phyloP scores from a whole-genome alignment of 441 rosid species.

The Arabidopsis hybrid region DNA sequence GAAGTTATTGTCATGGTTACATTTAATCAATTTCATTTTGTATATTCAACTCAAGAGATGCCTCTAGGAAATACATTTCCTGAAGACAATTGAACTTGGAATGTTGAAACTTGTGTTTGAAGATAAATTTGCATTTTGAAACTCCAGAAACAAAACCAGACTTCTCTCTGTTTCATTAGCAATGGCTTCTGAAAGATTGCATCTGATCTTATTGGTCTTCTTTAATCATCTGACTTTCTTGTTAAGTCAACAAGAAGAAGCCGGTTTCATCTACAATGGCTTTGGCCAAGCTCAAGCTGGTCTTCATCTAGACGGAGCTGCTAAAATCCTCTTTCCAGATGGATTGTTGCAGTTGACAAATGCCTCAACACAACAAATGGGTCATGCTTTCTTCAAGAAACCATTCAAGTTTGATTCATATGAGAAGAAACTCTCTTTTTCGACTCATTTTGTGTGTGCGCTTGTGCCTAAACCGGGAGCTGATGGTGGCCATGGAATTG shows the following conservation, averaged over 20 bases:
- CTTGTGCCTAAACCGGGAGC: constrained; percentile 30
- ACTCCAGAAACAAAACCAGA: not conserved
- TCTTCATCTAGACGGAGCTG: constrained; percentile 48
- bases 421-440: constrained; percentile 24
- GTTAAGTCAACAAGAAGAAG: constrained; percentile 37
- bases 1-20: constrained; percentile 10
- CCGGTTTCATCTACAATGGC: constrained; percentile 50
- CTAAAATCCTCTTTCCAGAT: constrained; percentile 40
- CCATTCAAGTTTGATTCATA: constrained; percentile 1
- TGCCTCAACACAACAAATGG: constrained; percentile 10
- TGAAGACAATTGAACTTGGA: not conserved
- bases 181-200: constrained; percentile 18
- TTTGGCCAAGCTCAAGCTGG: constrained; percentile 44
- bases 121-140: not conserved
- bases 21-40: not conserved
- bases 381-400: constrained; percentile 34
- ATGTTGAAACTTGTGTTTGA: constrained; percentile 4
- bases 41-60: not conserved
- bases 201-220: constrained; percentile 3
- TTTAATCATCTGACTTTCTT: constrained; percentile 13
- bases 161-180: constrained; percentile 6
- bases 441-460: constrained; percentile 36
- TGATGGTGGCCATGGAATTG: constrained; percentile 39
- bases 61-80: constrained; percentile 15
- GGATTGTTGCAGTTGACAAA: constrained; percentile 55